Evolutionary conservation across 106 monocot genomes (phyloP).

Genomic region (Acorus gramineus): DNA sequence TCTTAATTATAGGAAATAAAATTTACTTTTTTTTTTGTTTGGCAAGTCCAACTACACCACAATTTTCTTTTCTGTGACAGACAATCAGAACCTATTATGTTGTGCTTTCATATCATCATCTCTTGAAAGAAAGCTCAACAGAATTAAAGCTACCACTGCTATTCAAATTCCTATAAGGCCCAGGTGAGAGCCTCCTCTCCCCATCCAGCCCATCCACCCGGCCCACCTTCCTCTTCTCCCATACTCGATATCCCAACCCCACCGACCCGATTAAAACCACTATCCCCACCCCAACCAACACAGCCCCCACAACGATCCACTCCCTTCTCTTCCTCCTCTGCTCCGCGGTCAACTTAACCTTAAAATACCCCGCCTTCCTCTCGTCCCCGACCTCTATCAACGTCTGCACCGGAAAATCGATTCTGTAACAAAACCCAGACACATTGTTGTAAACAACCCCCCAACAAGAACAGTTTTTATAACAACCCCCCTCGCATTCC

Average conservation of each 20-base stretch:
- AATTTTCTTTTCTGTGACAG: too few relatives aligned
- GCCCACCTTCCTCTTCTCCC: constrained; percentile 9
- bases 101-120: too few relatives aligned
- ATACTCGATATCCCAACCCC: constrained; percentile 13
- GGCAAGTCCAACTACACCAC: too few relatives aligned
- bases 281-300: too few relatives aligned
- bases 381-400: constrained; percentile 34
- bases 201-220: constrained; percentile 1
- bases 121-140: constrained; percentile 29
- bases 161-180: constrained; percentile 45
- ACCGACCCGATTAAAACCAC: too few relatives aligned
- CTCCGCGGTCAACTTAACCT: constrained; percentile 20
- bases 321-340: neutral
- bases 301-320: neutral
- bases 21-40: too few relatives aligned
- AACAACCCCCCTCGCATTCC: constrained; percentile 63
- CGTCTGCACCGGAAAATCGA: constrained; percentile 63
- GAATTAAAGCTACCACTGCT: constrained; percentile 25
- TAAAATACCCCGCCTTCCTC: constrained; percentile 62
- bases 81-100: too few relatives aligned
- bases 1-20: too few relatives aligned
- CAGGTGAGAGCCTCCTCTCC: constrained; percentile 21
- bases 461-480: constrained; percentile 79
- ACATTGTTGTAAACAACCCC: constrained; percentile 64
- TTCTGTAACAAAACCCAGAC: constrained; percentile 42